Conservation (phyloP, 1,284 basidiomycete species). For the Trichosporon sp. region DNA sequence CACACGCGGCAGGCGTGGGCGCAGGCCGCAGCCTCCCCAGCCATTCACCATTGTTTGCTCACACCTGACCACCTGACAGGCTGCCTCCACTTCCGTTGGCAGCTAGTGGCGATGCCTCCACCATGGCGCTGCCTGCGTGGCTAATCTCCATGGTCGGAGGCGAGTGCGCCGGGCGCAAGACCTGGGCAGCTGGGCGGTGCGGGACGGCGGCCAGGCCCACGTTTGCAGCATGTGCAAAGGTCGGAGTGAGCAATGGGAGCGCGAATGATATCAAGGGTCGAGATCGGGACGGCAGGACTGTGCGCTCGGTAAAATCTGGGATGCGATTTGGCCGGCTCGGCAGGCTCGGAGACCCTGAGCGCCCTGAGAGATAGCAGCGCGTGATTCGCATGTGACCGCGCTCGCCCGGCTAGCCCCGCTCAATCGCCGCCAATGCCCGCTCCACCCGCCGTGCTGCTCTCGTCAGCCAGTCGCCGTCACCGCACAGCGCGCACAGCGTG, state of each 20-base stretch:
- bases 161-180: neutral
- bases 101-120: neutral
- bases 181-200: too few species aligned
- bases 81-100: neutral
- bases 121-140: neutral
- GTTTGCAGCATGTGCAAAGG: neutral
- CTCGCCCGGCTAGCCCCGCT: neutral
- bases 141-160: neutral
- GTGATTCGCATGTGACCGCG: constrained; percentile 5
- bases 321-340: neutral
- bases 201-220: neutral
- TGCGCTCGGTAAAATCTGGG: neutral
- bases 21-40: neutral
- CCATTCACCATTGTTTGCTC: neutral
- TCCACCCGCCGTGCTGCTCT: neutral
- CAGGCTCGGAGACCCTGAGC: neutral
- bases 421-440: neutral
- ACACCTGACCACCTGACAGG: neutral
- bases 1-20: too few species aligned
- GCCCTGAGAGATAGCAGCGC: neutral
- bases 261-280: neutral
- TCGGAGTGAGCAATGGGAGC: neutral
- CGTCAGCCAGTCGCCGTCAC: neutral
- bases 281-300: neutral
- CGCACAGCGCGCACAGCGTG: too few species aligned